Percentiles rank a stretch among this genome's conserved stretches.
Conservation (phyloP, 1,139 yeast genomes). For the Taphrina betulina region DNA sequence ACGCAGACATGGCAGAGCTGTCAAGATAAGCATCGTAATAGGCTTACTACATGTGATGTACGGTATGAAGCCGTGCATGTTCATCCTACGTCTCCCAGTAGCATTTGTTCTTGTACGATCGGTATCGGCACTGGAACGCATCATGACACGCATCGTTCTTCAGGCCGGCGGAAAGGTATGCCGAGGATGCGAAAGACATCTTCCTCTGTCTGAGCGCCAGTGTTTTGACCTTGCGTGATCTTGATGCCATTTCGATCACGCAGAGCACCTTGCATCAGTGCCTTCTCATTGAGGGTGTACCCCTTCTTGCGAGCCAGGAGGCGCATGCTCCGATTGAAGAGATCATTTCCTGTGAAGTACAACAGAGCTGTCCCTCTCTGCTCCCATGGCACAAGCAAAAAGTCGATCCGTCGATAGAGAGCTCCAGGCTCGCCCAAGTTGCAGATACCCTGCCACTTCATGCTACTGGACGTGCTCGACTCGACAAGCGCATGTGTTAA, state of each 20-base stretch:
- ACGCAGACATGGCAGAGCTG: too few species aligned
- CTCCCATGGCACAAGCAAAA: slow-evolving; percentile 53
- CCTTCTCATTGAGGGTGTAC: slow-evolving; percentile 52
- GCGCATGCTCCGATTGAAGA: slow-evolving; percentile 56
- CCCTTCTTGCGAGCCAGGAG: slow-evolving; percentile 51
- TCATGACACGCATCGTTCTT: slow-evolving; percentile 25
- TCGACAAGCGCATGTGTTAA: slow-evolving; percentile 44
- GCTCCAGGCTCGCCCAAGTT: slow-evolving; percentile 40
- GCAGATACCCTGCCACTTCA: slow-evolving; percentile 47
- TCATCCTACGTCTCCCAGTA: too few species aligned
- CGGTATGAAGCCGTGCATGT: too few species aligned
- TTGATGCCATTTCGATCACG: slow-evolving; percentile 5
- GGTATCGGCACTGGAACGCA: too few species aligned
- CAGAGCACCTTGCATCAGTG: slow-evolving; percentile 46
- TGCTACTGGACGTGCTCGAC: slow-evolving; percentile 35
- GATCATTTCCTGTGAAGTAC: slow-evolving; percentile 61
- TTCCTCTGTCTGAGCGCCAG: slow-evolving; percentile 24
- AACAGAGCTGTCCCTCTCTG: slow-evolving; percentile 56
- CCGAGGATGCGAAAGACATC: slow-evolving; percentile 9
- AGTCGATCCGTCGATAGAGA: slow-evolving; percentile 57
- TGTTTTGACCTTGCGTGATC: slow-evolving; percentile 12
- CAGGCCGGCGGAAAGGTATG: slow-evolving; percentile 22
- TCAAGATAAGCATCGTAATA: too few species aligned
- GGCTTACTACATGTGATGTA: too few species aligned
- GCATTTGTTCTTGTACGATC: too few species aligned